phyloP scores from a whole-genome alignment of 306 rosid genomes.

The Rosa chinensis region DNA sequence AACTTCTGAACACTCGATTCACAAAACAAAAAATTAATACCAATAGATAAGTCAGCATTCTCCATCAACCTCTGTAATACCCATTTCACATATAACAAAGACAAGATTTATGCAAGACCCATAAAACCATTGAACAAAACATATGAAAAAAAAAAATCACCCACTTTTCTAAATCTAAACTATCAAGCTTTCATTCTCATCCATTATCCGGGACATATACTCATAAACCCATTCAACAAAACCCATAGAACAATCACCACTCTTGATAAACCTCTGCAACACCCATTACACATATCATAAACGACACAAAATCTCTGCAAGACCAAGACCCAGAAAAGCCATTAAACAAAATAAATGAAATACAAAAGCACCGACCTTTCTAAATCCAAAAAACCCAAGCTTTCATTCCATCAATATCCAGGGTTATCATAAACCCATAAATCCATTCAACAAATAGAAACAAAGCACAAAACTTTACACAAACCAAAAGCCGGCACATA shows the following conservation, averaged over 20 bases:
- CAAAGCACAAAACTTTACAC: neutral
- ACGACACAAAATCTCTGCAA: neutral
- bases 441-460: neutral
- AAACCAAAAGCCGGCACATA: neutral
- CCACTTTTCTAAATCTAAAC: neutral
- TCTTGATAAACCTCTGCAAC: neutral
- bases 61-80: neutral
- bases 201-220: neutral
- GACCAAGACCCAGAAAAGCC: neutral
- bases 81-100: neutral
- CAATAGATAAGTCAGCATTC: neutral
- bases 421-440: neutral
- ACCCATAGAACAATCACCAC: neutral
- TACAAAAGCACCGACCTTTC: neutral
- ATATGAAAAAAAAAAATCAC: neutral
- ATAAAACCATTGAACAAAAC: neutral
- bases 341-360: neutral
- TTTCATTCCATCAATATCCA: neutral
- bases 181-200: neutral
- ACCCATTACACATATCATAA: neutral
- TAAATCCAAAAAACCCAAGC: neutral
- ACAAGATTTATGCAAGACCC: neutral
- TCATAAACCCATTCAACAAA: neutral
- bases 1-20: neutral
- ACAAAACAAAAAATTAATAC: neutral